Conservation (phyloP, 192 early-diverging fungal species). For the Umbelopsis sp. region DNA sequence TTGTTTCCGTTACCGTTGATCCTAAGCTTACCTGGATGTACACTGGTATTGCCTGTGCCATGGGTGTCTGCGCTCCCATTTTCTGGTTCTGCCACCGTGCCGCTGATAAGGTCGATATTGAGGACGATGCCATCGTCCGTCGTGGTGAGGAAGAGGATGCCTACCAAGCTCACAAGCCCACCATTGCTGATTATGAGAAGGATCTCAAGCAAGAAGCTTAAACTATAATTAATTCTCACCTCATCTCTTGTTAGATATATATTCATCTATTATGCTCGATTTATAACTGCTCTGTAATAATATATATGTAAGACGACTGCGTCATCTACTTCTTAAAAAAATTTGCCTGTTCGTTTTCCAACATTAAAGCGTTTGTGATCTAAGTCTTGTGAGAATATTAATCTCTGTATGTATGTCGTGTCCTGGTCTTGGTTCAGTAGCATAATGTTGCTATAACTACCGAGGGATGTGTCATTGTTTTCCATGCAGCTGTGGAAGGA, state of each 20-base stretch:
- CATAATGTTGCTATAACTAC: too few relatives aligned
- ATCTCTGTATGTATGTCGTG: too few relatives aligned
- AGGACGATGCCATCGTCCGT: constrained; percentile 43
- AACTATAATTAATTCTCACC: neutral
- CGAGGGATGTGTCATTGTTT: too few relatives aligned
- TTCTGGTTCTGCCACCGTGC: constrained; percentile 56
- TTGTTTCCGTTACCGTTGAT: constrained; percentile 58
- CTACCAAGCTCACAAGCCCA: constrained; percentile 6
- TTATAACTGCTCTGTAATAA: constrained; percentile 13
- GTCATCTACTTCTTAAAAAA: neutral
- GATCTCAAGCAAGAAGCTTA: constrained; percentile 14
- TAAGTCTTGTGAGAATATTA: too few relatives aligned
- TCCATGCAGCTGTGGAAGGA: too few relatives aligned
- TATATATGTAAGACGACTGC: neutral
- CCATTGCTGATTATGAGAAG: constrained; percentile 15
- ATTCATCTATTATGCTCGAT: constrained; percentile 1
- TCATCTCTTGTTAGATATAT: neutral
- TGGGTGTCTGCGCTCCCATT: constrained; percentile 33
- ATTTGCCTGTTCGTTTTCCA: neutral
- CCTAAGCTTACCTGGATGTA: constrained; percentile 67
- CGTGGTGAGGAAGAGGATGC: neutral
- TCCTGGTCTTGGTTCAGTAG: too few relatives aligned
- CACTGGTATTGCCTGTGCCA: constrained; percentile 47
- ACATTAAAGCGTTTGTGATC: too few relatives aligned
- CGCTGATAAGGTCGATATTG: constrained; percentile 44